Evolutionary conservation across 2,329 filamentous ascomycete genomes (phyloP).

Genomic region (Coleophoma cylindrospora): DNA sequence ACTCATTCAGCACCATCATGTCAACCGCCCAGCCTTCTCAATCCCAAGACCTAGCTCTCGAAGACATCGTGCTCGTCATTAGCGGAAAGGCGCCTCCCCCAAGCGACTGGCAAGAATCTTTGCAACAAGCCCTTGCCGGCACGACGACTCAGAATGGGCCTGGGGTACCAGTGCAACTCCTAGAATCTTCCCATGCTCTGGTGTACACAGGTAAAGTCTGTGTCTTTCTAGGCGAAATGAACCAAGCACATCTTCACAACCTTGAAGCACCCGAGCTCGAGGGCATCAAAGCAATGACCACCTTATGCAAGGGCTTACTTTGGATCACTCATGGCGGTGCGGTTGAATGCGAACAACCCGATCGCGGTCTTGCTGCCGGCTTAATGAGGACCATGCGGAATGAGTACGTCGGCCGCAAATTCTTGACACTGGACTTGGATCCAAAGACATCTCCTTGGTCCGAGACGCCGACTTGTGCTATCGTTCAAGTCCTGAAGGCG

Average conservation of each 20-base stretch:
- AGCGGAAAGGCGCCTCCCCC: too few species aligned
- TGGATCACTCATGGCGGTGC: constrained; percentile 3
- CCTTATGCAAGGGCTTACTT: not conserved
- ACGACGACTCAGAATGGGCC: too few species aligned
- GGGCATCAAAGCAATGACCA: not conserved
- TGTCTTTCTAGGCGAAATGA: not conserved
- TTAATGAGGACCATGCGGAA: not conserved
- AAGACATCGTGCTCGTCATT: too few species aligned
- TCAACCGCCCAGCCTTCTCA: not conserved
- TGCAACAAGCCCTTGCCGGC: too few species aligned
- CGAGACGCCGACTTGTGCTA: not conserved
- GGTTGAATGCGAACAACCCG: constrained; percentile 17
- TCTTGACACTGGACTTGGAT: constrained; percentile 1
- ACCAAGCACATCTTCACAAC: not conserved
- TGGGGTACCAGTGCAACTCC: too few species aligned
- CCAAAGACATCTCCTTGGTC: not conserved
- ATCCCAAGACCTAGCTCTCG: too few species aligned
- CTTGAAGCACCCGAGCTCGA: not conserved
- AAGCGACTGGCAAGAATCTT: too few species aligned
- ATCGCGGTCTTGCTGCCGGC: not conserved
- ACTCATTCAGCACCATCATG: not conserved
- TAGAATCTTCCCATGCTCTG: not conserved
- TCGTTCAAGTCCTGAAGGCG: not conserved
- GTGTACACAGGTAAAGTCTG: too few species aligned
- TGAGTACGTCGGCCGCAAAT: not conserved